These are phyloP conservation scores for Malania oleifera DNA, from an alignment of 164 flowering plant species.

Conservation along the genomic window DNA sequence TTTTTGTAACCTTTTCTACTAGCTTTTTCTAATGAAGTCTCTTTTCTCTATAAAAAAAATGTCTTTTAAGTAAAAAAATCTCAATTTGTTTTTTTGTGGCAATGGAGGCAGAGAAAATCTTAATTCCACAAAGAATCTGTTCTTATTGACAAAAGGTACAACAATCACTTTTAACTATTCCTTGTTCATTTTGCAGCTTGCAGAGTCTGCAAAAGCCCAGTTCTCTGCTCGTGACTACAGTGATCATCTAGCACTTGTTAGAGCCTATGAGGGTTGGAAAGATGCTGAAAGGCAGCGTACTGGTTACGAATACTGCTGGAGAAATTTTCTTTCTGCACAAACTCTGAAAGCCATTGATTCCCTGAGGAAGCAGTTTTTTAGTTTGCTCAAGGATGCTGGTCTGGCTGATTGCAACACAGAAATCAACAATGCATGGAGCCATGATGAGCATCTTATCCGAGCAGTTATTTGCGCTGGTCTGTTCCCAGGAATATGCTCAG, in stretches of 20 bases:
- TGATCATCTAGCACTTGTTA: conserved; percentile 85
- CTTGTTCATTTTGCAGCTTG: conserved; percentile 49
- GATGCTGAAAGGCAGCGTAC: conserved; percentile 56
- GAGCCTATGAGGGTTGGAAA: conserved; percentile 92
- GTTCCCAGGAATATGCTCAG: conserved; percentile 86
- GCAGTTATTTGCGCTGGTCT: conserved; percentile 88
- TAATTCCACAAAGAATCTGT: too few species aligned
- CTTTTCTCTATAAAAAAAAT: too few species aligned
- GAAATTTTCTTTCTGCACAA: conserved; percentile 81
- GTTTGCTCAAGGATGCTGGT: conserved; percentile 70
- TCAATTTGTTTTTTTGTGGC: too few species aligned
- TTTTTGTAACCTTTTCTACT: too few species aligned
- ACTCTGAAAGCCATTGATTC: conserved; percentile 92
- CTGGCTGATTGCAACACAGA: conserved; percentile 49
- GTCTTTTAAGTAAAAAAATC: too few species aligned
- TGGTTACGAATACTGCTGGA: conserved; percentile 92
- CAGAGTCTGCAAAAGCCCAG: conserved; percentile 86
- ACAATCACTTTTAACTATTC: too few species aligned
- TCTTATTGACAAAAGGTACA: too few species aligned
- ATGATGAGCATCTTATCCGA: conserved; percentile 70
- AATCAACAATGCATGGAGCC: conserved; percentile 51
- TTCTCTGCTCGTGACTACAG: conserved; percentile 70
- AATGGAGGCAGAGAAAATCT: too few species aligned
- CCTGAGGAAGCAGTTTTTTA: conserved; percentile 67
- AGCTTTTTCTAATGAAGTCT: too few species aligned